phyloP scores from a whole-genome alignment of 208 protist species.

The Trypanosomatidae sp. region DNA sequence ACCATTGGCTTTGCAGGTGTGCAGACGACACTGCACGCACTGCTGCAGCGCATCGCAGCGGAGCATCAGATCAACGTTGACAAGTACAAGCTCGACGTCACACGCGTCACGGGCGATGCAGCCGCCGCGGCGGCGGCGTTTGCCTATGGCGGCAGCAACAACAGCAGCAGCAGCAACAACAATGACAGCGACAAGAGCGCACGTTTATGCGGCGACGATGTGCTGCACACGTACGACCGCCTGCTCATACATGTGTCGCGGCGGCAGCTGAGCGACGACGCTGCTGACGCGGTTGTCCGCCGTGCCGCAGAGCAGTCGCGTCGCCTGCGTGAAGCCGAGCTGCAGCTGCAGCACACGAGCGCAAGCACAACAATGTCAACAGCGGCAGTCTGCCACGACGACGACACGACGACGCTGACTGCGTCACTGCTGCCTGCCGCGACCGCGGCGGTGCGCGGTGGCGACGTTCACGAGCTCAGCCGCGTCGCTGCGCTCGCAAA shows the following conservation, averaged over 20 bases:
- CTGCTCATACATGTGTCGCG: conserved; percentile 43
- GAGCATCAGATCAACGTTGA: conserved; percentile 66
- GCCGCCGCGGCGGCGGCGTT: conserved; percentile 1
- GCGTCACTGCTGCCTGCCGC: not conserved
- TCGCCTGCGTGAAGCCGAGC: conserved; percentile 24
- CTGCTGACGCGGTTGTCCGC: conserved; percentile 8
- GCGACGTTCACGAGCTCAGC: too few species aligned
- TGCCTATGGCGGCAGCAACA: conserved; percentile 2
- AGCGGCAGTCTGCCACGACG: not conserved
- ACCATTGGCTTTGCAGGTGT: conserved; percentile 55
- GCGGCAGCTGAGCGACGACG: conserved; percentile 44
- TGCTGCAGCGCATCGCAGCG: conserved; percentile 34
- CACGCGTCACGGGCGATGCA: not conserved
- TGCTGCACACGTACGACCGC: conserved; percentile 54
- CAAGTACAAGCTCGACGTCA: conserved; percentile 49
- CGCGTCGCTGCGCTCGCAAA: conserved; percentile 30
- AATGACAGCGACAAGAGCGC: too few species aligned
- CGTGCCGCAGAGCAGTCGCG: conserved; percentile 16
- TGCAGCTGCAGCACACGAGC: conserved; percentile 6
- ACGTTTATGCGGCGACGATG: too few species aligned
- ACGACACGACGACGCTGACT: not conserved
- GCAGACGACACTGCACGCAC: conserved; percentile 11
- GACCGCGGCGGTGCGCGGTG: conserved; percentile 12
- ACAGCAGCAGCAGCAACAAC: too few species aligned
- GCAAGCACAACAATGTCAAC: not conserved